A percentile compares a stretch with the other conserved stretches of the same genome.
phyloP scores from a whole-genome alignment of 495 filamentous ascomycete species.

The Xylaria nigripes region DNA sequence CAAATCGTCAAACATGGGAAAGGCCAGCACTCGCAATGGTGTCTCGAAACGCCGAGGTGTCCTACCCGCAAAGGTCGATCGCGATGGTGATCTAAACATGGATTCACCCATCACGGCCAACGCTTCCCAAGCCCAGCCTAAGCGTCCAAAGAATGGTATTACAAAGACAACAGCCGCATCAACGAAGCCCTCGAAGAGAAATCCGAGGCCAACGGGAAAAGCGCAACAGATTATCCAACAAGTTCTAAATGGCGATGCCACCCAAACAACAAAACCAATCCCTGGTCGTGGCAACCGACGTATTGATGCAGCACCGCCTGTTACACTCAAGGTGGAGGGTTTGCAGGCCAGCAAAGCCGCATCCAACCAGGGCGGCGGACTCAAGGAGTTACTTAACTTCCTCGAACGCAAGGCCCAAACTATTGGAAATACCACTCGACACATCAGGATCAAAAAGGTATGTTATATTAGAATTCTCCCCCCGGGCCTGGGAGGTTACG shows the following conservation, averaged over 20 bases:
- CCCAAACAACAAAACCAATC: slow-evolving; percentile 11
- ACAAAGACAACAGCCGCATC: slow-evolving; percentile 16
- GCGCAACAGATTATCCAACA: slow-evolving; percentile 26
- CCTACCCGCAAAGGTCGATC: slow-evolving; percentile 48
- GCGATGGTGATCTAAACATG: slow-evolving; percentile 81
- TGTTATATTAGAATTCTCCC: slow-evolving; percentile 43
- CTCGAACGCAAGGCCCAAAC: slow-evolving; percentile 69
- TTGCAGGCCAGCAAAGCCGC: slow-evolving; percentile 71
- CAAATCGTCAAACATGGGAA: slow-evolving; percentile 6
- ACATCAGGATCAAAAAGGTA: slow-evolving; percentile 77
- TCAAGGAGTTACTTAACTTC: slow-evolving; percentile 63
- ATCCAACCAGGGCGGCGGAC: slow-evolving; percentile 59
- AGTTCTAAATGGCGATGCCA: slow-evolving; percentile 26
- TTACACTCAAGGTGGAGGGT: slow-evolving; percentile 53
- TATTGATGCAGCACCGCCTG: slow-evolving; percentile 11
- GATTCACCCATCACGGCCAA: slow-evolving; percentile 38
- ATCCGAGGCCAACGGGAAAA: slow-evolving; percentile 26
- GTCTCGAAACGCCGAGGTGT: slow-evolving; percentile 58
- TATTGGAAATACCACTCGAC: slow-evolving; percentile 43
- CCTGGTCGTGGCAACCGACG: slow-evolving; percentile 9
- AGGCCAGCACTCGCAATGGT: slow-evolving; percentile 45
- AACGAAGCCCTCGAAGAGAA: slow-evolving; percentile 22
- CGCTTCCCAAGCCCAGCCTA: slow-evolving; percentile 26
- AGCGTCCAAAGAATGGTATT: slow-evolving; percentile 9
- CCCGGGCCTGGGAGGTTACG: slow-evolving; percentile 34